Percentiles rank a stretch among this genome's conserved stretches.
Evolutionary conservation across 108 stramenopile species (phyloP).

Genomic region (Nitzschia sp.): DNA sequence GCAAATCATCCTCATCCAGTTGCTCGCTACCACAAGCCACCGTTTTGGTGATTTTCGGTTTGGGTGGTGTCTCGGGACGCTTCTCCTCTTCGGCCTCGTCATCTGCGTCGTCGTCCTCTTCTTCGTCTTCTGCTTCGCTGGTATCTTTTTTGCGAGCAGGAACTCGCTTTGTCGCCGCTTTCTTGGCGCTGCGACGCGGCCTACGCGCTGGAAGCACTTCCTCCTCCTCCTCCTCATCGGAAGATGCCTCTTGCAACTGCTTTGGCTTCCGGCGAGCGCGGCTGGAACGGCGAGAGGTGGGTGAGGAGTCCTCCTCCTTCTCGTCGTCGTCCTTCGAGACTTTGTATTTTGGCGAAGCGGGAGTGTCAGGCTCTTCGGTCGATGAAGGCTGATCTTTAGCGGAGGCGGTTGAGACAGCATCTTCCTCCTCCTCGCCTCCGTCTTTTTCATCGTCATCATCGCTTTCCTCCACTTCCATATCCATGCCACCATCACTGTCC

Average conservation of each 20-base stretch:
- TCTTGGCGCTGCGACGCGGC: background rate
- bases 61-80: background rate
- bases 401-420: background rate
- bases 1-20: background rate
- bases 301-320: background rate
- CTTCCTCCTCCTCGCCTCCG: background rate
- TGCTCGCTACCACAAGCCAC: background rate
- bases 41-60: background rate
- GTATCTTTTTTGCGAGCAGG: background rate
- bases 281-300: background rate
- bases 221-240: background rate
- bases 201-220: background rate
- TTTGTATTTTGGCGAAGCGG: too few species aligned
- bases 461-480: background rate
- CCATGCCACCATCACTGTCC: background rate
- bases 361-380: too few species aligned
- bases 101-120: background rate
- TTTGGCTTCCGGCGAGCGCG: background rate
- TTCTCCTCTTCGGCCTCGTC: background rate
- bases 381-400: background rate
- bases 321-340: background rate
- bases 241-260: background rate
- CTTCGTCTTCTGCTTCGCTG: background rate
- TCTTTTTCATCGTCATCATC: constrained; percentile 2
- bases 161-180: background rate